Evolutionary conservation across 2,329 filamentous ascomycete genomes (phyloP).

Genomic region (Clarireedia homoeocarpa): DNA sequence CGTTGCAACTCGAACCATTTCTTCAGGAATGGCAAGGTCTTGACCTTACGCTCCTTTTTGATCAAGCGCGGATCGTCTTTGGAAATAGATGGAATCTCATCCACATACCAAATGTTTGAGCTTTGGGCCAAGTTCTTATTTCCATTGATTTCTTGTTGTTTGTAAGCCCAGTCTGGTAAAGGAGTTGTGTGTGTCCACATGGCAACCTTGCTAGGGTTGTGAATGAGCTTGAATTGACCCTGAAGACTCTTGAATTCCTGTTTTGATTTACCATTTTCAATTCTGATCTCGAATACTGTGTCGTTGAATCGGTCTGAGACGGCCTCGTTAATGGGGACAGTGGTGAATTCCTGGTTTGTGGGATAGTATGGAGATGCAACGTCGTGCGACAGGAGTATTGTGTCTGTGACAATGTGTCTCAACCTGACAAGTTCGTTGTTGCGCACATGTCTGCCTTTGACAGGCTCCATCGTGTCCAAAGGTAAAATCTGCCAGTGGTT

Average conservation of each 20-base stretch:
- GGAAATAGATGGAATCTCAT: slow-evolving; percentile 77
- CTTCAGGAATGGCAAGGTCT: slow-evolving; percentile 75
- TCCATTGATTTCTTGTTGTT: slow-evolving; percentile 98
- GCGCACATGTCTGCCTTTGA: slow-evolving; percentile 60
- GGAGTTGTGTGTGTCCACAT: slow-evolving; percentile 98
- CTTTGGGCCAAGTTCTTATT: slow-evolving; percentile 90
- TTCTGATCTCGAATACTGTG: slow-evolving; percentile 84
- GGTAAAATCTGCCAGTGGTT: slow-evolving; percentile 96
- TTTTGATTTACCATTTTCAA: slow-evolving; percentile 73
- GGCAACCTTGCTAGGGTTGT: slow-evolving; percentile 89
- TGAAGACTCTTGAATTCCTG: slow-evolving; percentile 87
- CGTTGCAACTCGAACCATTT: slow-evolving; percentile 97
- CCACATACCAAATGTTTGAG: slow-evolving; percentile 91
- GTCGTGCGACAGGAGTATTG: slow-evolving; percentile 84
- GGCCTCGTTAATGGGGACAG: slow-evolving; percentile 64
- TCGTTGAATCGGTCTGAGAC: slow-evolving; percentile 72
- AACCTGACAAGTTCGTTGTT: slow-evolving; percentile 84
- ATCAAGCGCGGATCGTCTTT: slow-evolving; percentile 61
- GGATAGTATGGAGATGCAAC: slow-evolving; percentile 94
- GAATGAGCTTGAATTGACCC: slow-evolving; percentile 91
- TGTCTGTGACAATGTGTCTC: slow-evolving; percentile 78
- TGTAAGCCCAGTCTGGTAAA: slow-evolving; percentile 94
- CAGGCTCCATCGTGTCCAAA: slow-evolving; percentile 48
- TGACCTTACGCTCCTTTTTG: slow-evolving; percentile 72
- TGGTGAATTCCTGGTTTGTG: slow-evolving; percentile 98